phyloP scores from a whole-genome alignment of 164 flowering plant genomes.

The Euptelea pleiosperma region DNA sequence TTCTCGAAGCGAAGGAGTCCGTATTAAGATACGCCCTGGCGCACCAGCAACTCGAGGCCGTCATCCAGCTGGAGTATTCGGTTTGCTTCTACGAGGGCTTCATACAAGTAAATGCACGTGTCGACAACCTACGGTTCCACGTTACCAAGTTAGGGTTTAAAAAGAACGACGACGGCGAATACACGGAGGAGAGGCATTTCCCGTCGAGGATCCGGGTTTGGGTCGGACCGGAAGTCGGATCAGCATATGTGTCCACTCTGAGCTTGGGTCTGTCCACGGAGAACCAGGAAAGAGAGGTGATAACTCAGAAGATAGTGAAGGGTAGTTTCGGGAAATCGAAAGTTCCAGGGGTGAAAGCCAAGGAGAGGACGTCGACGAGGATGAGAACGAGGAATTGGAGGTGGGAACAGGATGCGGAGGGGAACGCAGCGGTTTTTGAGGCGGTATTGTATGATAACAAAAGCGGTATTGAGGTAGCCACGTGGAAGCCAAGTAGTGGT shows the following conservation, averaged over 20 bases:
- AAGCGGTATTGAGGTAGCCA: conserved; percentile 50
- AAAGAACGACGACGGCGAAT: conserved; percentile 31
- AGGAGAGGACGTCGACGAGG: conserved; percentile 31
- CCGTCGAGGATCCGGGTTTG: conserved; percentile 60
- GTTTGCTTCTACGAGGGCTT: conserved; percentile 37
- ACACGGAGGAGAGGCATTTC: conserved; percentile 51
- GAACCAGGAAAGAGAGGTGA: conserved; percentile 50
- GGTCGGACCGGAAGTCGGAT: conserved; percentile 79
- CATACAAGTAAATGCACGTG: conserved; percentile 58
- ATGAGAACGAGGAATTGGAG: conserved; percentile 63
- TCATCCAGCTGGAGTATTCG: conserved; percentile 67
- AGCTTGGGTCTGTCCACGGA: conserved; percentile 74
- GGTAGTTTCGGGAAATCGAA: conserved; percentile 54
- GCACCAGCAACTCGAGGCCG: conserved; percentile 82
- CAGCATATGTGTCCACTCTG: conserved; percentile 50
- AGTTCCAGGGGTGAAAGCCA: conserved; percentile 31
- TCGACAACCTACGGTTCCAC: conserved; percentile 77
- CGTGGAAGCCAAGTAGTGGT: conserved; percentile 30
- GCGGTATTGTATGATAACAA: conserved; percentile 48
- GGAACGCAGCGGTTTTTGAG: conserved; percentile 65
- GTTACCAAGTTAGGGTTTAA: conserved; percentile 57
- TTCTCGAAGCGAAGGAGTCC: conserved; percentile 51
- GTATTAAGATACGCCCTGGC: conserved; percentile 66
- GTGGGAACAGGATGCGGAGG: conserved; percentile 84
- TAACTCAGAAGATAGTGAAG: conserved; percentile 40